A percentile compares a stretch with the other conserved stretches of the same genome.
These are phyloP conservation scores for Fraxinus cuspidata DNA, from an alignment of 257 asterid species.

Conservation along the genomic window DNA sequence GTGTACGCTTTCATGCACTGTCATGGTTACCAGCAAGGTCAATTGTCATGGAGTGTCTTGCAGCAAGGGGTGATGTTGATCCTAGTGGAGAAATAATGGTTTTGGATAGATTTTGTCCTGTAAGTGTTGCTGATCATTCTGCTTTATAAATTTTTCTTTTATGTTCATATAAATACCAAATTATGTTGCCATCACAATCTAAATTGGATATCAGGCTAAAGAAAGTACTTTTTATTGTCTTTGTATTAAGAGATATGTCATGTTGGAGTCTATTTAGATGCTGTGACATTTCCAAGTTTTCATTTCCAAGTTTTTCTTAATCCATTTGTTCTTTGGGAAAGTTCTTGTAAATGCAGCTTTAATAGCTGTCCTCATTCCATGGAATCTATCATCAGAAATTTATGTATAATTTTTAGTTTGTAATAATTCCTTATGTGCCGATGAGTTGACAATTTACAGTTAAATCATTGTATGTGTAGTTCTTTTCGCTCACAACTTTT, in stretches of 20 bases:
- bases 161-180: background rate
- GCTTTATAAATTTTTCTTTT: background rate
- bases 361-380: background rate
- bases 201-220: background rate
- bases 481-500: background rate
- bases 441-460: background rate
- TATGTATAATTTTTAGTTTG: background rate
- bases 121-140: slow-evolving; percentile 38
- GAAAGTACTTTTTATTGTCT: background rate
- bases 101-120: slow-evolving; percentile 74
- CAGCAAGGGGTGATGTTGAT: slow-evolving; percentile 66
- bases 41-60: slow-evolving; percentile 69
- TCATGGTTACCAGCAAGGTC: slow-evolving; percentile 94
- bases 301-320: background rate
- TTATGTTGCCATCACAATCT: slow-evolving; percentile 4
- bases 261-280: background rate
- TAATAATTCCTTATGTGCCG: background rate
- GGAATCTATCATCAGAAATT: background rate
- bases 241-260: background rate
- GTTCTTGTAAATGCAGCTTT: background rate
- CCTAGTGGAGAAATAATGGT: slow-evolving; percentile 80
- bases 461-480: background rate
- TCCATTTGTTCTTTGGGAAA: slow-evolving; percentile 3
- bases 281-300: background rate
- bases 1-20: slow-evolving; percentile 52